Conservation (phyloP, 1,284 basidiomycete species). For the Cryptococcus amylolentus region DNA sequence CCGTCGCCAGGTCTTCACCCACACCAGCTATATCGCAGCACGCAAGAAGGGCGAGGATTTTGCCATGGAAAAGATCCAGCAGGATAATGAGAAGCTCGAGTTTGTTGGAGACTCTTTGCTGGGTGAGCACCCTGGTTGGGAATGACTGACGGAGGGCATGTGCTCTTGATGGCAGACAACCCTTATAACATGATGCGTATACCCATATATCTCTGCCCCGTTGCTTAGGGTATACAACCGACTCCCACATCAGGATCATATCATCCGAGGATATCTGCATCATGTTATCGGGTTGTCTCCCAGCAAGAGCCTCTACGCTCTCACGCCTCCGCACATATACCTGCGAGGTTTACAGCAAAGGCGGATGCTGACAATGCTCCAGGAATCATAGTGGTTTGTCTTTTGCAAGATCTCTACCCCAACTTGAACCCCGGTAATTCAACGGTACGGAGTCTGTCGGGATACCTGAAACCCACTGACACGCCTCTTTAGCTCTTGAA, state of each 20-base stretch:
- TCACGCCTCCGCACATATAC: too few relatives aligned
- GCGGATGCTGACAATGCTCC: neutral
- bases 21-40: slow-evolving; percentile 20
- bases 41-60: slow-evolving; percentile 7
- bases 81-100: slow-evolving; percentile 43
- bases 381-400: slow-evolving; percentile 28
- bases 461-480: neutral
- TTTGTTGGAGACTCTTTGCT: slow-evolving; percentile 40
- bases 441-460: slow-evolving; percentile 24
- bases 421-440: slow-evolving; percentile 29
- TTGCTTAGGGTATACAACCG: too few relatives aligned
- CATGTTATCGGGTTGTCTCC: too few relatives aligned
- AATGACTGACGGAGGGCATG: neutral
- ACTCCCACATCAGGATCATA: too few relatives aligned
- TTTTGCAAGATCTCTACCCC: slow-evolving; percentile 40
- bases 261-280: too few relatives aligned
- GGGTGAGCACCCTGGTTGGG: slow-evolving; percentile 13
- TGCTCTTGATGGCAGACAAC: neutral
- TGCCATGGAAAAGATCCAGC: slow-evolving; percentile 6
- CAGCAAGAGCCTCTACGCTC: too few relatives aligned
- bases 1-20: slow-evolving; percentile 24
- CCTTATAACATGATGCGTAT: too few relatives aligned
- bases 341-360: too few relatives aligned
- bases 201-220: too few relatives aligned
- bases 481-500: slow-evolving; percentile 24